Percentiles rank a stretch among this genome's conserved stretches.
These are phyloP conservation scores for Petunia secreta DNA, from an alignment of 257 asterid species.

Conservation along the genomic window DNA sequence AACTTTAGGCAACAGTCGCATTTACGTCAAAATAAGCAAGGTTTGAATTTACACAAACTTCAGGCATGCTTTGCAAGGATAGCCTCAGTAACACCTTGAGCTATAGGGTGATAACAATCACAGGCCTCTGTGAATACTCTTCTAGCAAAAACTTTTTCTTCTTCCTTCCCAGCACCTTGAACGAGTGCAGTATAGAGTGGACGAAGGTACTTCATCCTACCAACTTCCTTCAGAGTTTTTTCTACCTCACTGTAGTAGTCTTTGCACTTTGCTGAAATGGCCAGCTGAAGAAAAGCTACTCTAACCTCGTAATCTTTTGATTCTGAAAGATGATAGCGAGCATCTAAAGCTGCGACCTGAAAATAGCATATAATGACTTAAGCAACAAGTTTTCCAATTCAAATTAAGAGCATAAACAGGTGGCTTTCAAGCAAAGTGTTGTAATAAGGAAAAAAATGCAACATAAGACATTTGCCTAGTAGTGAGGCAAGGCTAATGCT, in stretches of 20 bases:
- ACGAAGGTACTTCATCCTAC: slow-evolving; percentile 94
- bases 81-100: slow-evolving; percentile 86
- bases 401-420: background rate
- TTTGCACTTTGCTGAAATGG: slow-evolving; percentile 38
- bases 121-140: slow-evolving; percentile 87
- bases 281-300: slow-evolving; percentile 27
- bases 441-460: background rate
- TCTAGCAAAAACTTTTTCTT: slow-evolving; percentile 78
- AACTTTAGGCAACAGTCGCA: background rate
- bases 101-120: slow-evolving; percentile 85
- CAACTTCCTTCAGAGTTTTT: slow-evolving; percentile 91
- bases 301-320: slow-evolving; percentile 20
- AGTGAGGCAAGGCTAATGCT: background rate
- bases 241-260: slow-evolving; percentile 78
- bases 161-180: slow-evolving; percentile 78
- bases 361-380: background rate
- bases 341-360: slow-evolving; percentile 77
- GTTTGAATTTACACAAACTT: background rate
- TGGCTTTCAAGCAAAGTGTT: background rate
- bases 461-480: background rate
- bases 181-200: slow-evolving; percentile 75
- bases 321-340: slow-evolving; percentile 21
- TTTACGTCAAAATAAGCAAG: background rate
- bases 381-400: background rate
- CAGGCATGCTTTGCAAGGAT: slow-evolving; percentile 65